A percentile compares a stretch with the other conserved stretches of the same genome.
Conservation (phyloP, 2,329 filamentous ascomycete genomes). For the Ambrosiella cleistominuta region DNA sequence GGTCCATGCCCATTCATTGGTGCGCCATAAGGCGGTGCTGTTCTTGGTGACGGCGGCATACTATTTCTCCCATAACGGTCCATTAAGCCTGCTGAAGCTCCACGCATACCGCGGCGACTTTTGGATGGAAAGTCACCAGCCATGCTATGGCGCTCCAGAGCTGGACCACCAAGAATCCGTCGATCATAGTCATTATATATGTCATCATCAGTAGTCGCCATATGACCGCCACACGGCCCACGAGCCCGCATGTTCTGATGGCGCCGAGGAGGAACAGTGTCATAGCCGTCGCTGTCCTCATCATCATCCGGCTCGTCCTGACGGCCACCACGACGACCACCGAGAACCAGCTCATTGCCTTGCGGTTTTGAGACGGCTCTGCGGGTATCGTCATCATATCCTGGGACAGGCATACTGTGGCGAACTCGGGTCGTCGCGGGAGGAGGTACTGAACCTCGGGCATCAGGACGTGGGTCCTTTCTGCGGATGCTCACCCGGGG, state of each 20-base stretch:
- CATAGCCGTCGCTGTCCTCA: constrained; percentile 7
- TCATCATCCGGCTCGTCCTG: constrained; percentile 9
- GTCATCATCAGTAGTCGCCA: constrained; percentile 6
- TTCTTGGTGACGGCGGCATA: constrained; percentile 10
- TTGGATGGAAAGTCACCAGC: constrained; percentile 10
- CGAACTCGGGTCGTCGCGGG: constrained; percentile 5
- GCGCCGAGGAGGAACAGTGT: not conserved
- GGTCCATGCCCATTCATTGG: constrained; percentile 3
- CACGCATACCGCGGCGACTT: constrained; percentile 7
- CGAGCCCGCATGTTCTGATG: not conserved
- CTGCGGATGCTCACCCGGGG: not conserved
- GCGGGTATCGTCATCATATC: constrained; percentile 4
- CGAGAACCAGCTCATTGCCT: constrained; percentile 10
- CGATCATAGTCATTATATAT: constrained; percentile 7
- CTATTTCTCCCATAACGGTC: constrained; percentile 9
- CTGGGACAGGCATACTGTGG: constrained; percentile 1
- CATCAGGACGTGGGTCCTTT: not conserved
- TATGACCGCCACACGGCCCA: not conserved
- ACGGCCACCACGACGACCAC: not conserved
- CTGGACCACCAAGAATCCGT: not conserved
- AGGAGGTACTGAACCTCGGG: constrained; percentile 3
- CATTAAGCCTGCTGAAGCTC: not conserved
- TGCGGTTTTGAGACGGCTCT: not conserved
- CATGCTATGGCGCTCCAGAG: constrained; percentile 9
- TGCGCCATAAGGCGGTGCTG: constrained; percentile 8